Percentiles rank a stretch among this genome's conserved stretches.
These are phyloP conservation scores for Alternaria gaisen DNA, from an alignment of 2,329 filamentous ascomycete species.

Conservation along the genomic window DNA sequence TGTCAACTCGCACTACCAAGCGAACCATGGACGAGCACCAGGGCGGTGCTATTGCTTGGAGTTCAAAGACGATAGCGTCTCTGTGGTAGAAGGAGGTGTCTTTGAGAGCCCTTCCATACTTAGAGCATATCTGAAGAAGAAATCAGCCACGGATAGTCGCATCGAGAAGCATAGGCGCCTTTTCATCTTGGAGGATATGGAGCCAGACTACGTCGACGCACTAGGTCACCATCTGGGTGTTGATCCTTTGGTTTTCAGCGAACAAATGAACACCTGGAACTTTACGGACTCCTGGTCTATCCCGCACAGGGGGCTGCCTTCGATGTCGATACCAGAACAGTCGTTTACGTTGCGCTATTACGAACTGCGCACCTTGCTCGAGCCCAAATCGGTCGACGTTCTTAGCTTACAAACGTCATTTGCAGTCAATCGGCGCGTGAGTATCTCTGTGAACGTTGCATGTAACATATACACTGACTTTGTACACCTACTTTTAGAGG, in stretches of 20 bases:
- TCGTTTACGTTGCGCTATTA: slow-evolving; percentile 26
- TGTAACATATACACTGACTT: too few species aligned
- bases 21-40: neutral
- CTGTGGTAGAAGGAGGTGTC: neutral
- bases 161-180: slow-evolving; percentile 11
- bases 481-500: neutral
- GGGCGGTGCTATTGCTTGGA: neutral
- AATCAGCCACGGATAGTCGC: neutral
- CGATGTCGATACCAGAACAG: slow-evolving; percentile 20
- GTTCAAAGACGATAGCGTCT: neutral
- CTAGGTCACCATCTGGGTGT: slow-evolving; percentile 27
- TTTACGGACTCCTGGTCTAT: slow-evolving; percentile 29
- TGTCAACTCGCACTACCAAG: neutral
- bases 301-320: slow-evolving; percentile 27
- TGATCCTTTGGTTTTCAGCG: slow-evolving; percentile 31
- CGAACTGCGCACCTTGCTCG: too few species aligned
- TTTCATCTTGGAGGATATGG: slow-evolving; percentile 34
- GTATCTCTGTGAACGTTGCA: fast-evolving
- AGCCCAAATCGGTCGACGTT: neutral
- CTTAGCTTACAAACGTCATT: neutral
- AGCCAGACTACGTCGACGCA: slow-evolving; percentile 28
- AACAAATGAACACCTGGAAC: slow-evolving; percentile 37
- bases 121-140: neutral
- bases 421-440: neutral
- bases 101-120: neutral